These are phyloP conservation scores for Pachysandra terminalis DNA, from an alignment of 164 flowering plant species.

Conservation along the genomic window DNA sequence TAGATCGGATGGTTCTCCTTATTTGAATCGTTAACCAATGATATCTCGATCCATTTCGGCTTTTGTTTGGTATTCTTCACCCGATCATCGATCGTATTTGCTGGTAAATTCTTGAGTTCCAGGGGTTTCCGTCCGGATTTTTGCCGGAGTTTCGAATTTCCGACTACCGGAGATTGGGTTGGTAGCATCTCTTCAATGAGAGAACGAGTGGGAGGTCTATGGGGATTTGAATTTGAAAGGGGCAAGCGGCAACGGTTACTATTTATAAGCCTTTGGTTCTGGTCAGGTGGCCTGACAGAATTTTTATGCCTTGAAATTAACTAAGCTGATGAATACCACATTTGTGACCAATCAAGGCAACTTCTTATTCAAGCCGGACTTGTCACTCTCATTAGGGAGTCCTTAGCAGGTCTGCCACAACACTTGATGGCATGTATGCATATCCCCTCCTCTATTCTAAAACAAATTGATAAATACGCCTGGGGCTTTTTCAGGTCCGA, in stretches of 20 bases:
- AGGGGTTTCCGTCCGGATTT: slow-evolving; percentile 48
- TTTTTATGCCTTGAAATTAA: too few relatives aligned
- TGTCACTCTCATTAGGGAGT: too few relatives aligned
- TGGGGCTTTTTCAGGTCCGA: too few relatives aligned
- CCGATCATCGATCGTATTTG: neutral
- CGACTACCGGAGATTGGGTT: slow-evolving; percentile 21
- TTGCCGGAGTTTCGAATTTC: slow-evolving; percentile 18
- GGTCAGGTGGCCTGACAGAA: neutral
- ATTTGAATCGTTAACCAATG: slow-evolving; percentile 12
- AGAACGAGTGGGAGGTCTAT: slow-evolving; percentile 4
- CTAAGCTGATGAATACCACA: too few relatives aligned
- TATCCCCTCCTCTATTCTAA: too few relatives aligned
- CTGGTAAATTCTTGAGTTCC: slow-evolving; percentile 41
- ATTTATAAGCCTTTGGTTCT: neutral
- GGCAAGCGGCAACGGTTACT: slow-evolving; percentile 21
- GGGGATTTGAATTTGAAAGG: slow-evolving; percentile 36
- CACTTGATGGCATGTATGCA: too few relatives aligned
- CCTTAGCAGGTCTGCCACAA: too few relatives aligned
- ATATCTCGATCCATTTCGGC: slow-evolving; percentile 21
- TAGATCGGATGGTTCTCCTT: too few relatives aligned
- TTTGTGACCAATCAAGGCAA: too few relatives aligned
- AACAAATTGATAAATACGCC: too few relatives aligned
- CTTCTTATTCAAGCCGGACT: too few relatives aligned
- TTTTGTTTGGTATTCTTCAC: slow-evolving; percentile 13
- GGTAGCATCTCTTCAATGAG: slow-evolving; percentile 23